A percentile compares a stretch with the other conserved stretches of the same genome.
Conservation (phyloP, 805 yeast species). For the Wickerhamiella shivajii region DNA sequence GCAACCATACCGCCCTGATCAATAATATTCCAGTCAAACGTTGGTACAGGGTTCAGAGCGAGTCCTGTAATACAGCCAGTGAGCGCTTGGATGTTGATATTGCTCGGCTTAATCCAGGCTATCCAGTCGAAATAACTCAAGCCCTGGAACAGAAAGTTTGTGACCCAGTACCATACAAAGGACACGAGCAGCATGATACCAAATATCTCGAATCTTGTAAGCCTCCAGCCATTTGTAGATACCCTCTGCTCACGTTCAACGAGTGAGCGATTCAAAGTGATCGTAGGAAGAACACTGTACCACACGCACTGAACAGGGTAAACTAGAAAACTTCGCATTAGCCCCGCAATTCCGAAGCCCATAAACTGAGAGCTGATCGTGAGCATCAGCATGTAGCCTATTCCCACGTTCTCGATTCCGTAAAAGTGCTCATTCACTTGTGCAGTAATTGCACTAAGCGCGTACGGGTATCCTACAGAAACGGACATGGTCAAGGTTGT, state of each 20-base stretch:
- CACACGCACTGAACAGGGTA: conserved; percentile 39
- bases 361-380: conserved; percentile 43
- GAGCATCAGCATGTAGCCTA: conserved; percentile 41
- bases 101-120: conserved; percentile 41
- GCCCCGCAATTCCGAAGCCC: conserved; percentile 55
- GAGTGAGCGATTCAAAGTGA: conserved; percentile 37
- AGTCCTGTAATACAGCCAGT: conserved; percentile 35
- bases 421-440: conserved; percentile 21
- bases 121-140: conserved; percentile 50
- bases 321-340: conserved; percentile 42
- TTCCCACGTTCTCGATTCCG: conserved; percentile 14
- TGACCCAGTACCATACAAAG: conserved; percentile 51
- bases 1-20: conserved; percentile 24
- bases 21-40: conserved; percentile 35
- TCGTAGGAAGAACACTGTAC: conserved; percentile 37
- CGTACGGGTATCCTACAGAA: conserved; percentile 18
- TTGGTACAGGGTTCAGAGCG: conserved; percentile 40
- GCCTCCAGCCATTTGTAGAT: conserved; percentile 43
- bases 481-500: conserved; percentile 30
- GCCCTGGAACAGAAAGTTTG: conserved; percentile 48
- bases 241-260: conserved; percentile 29
- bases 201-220: conserved; percentile 39
- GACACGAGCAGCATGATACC: conserved; percentile 27
- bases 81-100: conserved; percentile 33
- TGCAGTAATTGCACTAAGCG: conserved; percentile 23